Base-by-base conservation (phyloP, 139 green algal species). In the Edaphochlamys debaryana region DNA sequence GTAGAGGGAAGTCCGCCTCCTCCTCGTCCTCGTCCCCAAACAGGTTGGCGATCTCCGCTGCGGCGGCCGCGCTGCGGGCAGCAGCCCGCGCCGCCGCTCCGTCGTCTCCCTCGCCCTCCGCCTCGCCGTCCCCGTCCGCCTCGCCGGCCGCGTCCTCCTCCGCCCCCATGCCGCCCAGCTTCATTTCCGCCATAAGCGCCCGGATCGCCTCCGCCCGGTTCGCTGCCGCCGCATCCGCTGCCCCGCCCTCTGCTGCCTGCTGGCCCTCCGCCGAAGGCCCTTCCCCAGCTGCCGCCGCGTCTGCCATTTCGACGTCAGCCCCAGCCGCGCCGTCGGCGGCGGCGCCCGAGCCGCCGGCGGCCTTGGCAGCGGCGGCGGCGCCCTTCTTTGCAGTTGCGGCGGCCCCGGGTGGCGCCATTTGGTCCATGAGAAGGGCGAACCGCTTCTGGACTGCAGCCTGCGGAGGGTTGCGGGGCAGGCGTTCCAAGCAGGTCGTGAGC, bases 101-200 rank as follows among this genome's bases (percentile, higher is more conserved):
- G n/a, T 15, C 69, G 32, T 6, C 74, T 36, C 38, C 72, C 38
- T 30, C 52, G 6, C 17, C 72, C 1, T 0, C 72, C 17, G 13
- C 38, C 0, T 32, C 8, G 60, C 60, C 50, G 19, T n/a, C n/a
- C n/a, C n/a, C n/a, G n/a, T n/a, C 58, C 4, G 22, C 70, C 27
- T 20, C 29, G n/a, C 15, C 69, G 32, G 8, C 74, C 36, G 29
- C 72, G 56, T 30, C 52, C 5, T 15, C 72, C 1, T 0, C 72
- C 17, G 13, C 38, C 0, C 30, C 13, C 52, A 63, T 37, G 22
- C 34, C 42, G 0, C 62, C 41, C 6, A 79, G 29, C 17, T 69
- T 79, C 80, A 86, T 80, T 25, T 79, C 70, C 7, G n/a, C 64
- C 80, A 86, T 86, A 3, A 86, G 80, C 36, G 56, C 42, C 9